Evolutionary conservation across 83 land plant species (phyloP).

Genomic region (Picea engelmannii): DNA sequence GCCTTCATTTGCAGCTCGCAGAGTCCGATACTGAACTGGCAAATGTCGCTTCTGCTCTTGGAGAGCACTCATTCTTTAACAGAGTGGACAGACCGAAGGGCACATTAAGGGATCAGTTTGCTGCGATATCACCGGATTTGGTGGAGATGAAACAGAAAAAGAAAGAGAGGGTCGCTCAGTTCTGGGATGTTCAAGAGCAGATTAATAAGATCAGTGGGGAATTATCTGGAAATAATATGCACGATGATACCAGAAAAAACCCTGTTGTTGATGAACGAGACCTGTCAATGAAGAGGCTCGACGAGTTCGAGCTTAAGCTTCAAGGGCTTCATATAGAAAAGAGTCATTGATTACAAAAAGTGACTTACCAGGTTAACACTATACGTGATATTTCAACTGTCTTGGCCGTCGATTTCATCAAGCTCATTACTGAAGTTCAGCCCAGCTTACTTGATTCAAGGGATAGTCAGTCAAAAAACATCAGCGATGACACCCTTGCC

Average conservation of each 20-base stretch:
- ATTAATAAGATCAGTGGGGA: conserved; percentile 64
- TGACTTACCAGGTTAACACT: conserved; percentile 24
- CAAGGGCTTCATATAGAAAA: conserved; percentile 65
- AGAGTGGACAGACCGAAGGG: conserved; percentile 50
- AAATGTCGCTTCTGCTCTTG: conserved; percentile 43
- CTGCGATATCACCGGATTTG: conserved; percentile 49
- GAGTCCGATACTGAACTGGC: conserved; percentile 54
- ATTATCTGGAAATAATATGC: conserved; percentile 43
- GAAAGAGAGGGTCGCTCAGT: conserved; percentile 54
- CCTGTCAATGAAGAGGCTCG: conserved; percentile 66
- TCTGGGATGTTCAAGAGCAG: conserved; percentile 55
- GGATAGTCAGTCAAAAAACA: conserved; percentile 34
- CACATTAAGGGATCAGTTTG: conserved; percentile 70
- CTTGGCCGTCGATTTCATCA: conserved; percentile 46
- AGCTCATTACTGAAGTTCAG: conserved; percentile 48
- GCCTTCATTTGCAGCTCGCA: conserved; percentile 39
- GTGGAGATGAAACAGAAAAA: conserved; percentile 64
- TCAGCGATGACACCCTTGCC: conserved; percentile 69
- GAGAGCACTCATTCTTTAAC: conserved; percentile 36
- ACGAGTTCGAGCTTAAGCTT: conserved; percentile 65
- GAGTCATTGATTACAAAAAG: conserved; percentile 57
- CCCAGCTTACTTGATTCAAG: conserved; percentile 44
- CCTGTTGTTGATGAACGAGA: conserved; percentile 50
- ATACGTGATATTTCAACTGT: conserved; percentile 54
- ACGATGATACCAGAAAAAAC: not conserved